Evolutionary conservation across 2,329 filamentous ascomycete genomes (phyloP), one percentile per base, ranked within the genome.

Genomic region (Microcera coccophila): DNA sequence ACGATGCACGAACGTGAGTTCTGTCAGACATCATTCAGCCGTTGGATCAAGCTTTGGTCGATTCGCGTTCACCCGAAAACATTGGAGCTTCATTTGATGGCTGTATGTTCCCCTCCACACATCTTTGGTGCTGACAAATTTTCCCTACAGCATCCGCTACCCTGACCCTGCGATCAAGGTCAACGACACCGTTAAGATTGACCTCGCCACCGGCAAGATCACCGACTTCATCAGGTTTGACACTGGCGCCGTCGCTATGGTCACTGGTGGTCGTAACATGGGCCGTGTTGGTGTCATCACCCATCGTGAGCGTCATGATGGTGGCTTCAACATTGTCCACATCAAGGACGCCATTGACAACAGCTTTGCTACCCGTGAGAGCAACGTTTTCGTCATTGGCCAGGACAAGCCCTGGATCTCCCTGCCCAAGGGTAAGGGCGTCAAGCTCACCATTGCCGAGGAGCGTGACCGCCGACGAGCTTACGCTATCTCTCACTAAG

Each of bases 1-100:
- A 98, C 88, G 93, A 98, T 93, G 93, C 93, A 79, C 87, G 93
- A 90, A 98, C 93, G 91, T 98, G 81, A 95, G 91, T 97, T 86
- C 82, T 85, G 77, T 82, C 78, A 81, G 77, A 87, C 86, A 89
- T 96, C 90, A 93, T 90, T 96, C 91, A 96, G 91, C 85, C 91
- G 91, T 96, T 96, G 91, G 89, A 91, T 88, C 89, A 94, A 93
- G 87, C 81, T 95, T 93, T 95, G 90, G 90, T 79, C 69, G 75
- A 78, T 76, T 73, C 66, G 57, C n/a, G 60, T 58, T 63, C 51
- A 49, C 58, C 59, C 49, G 57, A 55, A 43, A 45, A 55, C 52
- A 63, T 57, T 58, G 52, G 62, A 65, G 64, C 63, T 66, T 61
- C 54, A 59, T 66, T 70, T 65, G 58, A 73, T 74, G 75, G 73